These are phyloP conservation scores for Garcia nutans DNA, from an alignment of 345 rosid genomes.

Conservation along the genomic window DNA sequence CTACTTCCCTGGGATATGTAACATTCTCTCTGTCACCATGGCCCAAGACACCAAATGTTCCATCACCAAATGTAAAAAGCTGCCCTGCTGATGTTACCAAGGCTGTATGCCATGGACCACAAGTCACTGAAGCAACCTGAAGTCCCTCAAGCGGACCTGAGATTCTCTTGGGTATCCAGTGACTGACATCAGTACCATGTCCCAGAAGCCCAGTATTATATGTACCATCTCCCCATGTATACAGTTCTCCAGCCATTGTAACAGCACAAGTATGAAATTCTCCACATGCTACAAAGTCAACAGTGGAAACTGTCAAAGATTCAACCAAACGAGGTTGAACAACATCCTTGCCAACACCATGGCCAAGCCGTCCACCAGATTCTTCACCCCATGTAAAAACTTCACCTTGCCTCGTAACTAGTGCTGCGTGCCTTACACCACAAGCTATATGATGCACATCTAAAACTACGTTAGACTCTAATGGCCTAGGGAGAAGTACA, in stretches of 20 bases:
- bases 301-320: conserved; percentile 55
- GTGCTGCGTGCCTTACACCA: conserved; percentile 88
- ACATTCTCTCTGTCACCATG: conserved; percentile 77
- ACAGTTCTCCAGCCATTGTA: conserved; percentile 85
- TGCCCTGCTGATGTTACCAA: conserved; percentile 79
- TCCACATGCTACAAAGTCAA: conserved; percentile 90
- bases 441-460: conserved; percentile 90
- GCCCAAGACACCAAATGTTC: conserved; percentile 92
- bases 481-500: conserved; percentile 69
- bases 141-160: conserved; percentile 93
- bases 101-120: conserved; percentile 99
- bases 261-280: conserved; percentile 96
- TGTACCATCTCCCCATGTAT: conserved; percentile 97
- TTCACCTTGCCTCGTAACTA: conserved; percentile 91
- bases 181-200: conserved; percentile 81
- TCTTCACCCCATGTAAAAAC: conserved; percentile 97
- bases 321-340: conserved; percentile 76
- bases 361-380: conserved; percentile 95
- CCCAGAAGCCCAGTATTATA: conserved; percentile 95
- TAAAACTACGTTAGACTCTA: conserved; percentile 80
- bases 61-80: conserved; percentile 95
- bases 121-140: conserved; percentile 75
- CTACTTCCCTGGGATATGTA: conserved; percentile 76
- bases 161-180: conserved; percentile 97
- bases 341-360: conserved; percentile 77